A percentile compares a stretch with the other conserved stretches of the same genome.
Conservation (phyloP, 768 basidiomycete genomes). For the Russula olivacea region DNA sequence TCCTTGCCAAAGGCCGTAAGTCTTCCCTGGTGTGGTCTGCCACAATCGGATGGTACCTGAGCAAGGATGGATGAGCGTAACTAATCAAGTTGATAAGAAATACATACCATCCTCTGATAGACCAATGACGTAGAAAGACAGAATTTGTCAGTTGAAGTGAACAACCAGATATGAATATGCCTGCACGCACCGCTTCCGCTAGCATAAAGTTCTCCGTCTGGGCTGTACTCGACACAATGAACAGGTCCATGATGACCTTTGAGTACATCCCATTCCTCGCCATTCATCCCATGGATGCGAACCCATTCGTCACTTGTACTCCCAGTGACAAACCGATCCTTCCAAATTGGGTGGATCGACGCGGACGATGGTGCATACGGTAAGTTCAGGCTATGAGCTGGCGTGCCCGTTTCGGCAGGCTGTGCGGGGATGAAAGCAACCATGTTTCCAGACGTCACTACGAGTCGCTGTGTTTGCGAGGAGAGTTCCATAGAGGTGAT, state of each 20-base stretch:
- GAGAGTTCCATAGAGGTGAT: slow-evolving; percentile 96
- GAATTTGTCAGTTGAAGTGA: slow-evolving; percentile 12
- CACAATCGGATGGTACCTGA: slow-evolving; percentile 90
- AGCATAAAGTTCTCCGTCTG: slow-evolving; percentile 96
- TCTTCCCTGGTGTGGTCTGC: slow-evolving; percentile 93
- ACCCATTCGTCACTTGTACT: slow-evolving; percentile 94
- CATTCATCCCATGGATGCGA: slow-evolving; percentile 83
- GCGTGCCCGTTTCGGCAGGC: slow-evolving; percentile 44
- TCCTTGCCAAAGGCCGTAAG: slow-evolving; percentile 88
- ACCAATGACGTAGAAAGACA: slow-evolving; percentile 20
- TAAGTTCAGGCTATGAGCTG: slow-evolving; percentile 71
- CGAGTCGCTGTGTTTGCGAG: slow-evolving; percentile 69
- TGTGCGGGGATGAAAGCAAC: slow-evolving; percentile 86
- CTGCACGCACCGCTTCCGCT: slow-evolving; percentile 85
- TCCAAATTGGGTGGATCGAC: slow-evolving; percentile 83
- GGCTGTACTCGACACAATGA: slow-evolving; percentile 88
- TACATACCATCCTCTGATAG: slow-evolving; percentile 65
- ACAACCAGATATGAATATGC: background rate
- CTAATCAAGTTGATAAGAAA: background rate
- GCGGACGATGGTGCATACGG: slow-evolving; percentile 89
- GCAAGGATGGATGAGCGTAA: slow-evolving; percentile 16
- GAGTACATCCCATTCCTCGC: slow-evolving; percentile 83
- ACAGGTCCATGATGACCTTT: slow-evolving; percentile 99
- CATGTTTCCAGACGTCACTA: slow-evolving; percentile 86
- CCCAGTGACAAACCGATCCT: slow-evolving; percentile 91